phyloP scores from a whole-genome alignment of 116 monocot genomes.

The Cymodocea nodosa region DNA sequence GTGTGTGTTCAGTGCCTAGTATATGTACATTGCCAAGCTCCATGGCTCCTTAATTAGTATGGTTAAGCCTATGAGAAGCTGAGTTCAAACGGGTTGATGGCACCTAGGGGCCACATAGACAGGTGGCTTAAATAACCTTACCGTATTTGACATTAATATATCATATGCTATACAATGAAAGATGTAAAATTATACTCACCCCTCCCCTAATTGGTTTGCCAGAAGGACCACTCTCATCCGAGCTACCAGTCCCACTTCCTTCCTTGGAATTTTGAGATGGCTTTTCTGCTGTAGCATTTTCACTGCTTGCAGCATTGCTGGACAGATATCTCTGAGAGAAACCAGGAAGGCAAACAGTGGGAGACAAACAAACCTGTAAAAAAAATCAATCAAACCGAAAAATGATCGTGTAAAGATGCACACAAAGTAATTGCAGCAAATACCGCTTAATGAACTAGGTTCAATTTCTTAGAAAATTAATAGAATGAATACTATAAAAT shows the following conservation, averaged over 20 bases:
- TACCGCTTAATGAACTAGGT: no score
- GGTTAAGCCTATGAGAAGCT: no score
- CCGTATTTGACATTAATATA: background rate
- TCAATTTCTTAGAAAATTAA: no score
- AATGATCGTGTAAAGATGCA: no score
- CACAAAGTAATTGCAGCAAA: no score
- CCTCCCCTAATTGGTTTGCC: constrained; percentile 23
- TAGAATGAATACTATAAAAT: no score
- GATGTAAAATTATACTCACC: background rate
- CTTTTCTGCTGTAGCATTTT: constrained; percentile 5
- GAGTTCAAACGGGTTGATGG: no score
- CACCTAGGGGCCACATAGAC: no score
- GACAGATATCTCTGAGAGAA: constrained; percentile 1
- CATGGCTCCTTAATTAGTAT: no score
- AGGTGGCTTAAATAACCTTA: background rate
- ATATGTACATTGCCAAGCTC: no score
- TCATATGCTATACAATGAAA: background rate
- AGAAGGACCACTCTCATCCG: constrained; percentile 9
- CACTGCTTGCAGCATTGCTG: background rate
- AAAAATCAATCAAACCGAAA: background rate
- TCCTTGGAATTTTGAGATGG: constrained; percentile 6
- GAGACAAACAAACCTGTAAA: constrained; percentile 3
- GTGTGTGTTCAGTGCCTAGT: no score
- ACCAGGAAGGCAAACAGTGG: background rate
- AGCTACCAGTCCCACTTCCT: constrained; percentile 3